Evolutionary conservation across 2,329 filamentous ascomycete species (phyloP).

Genomic region (Colletotrichum lindemuthianum): DNA sequence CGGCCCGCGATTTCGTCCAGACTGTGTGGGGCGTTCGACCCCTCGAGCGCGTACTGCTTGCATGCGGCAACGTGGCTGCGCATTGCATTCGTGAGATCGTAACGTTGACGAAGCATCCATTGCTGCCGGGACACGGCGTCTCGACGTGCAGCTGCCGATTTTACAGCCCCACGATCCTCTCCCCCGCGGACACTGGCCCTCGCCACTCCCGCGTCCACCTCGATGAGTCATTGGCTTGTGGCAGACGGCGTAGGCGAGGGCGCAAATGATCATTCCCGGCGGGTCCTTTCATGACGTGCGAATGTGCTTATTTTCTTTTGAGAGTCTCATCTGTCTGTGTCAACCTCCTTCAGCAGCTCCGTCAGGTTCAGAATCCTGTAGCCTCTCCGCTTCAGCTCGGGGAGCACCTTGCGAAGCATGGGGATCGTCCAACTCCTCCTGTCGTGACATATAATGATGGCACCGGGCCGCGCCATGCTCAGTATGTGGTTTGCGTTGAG

Average conservation of each 20-base stretch:
- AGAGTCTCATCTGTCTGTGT: slow-evolving; percentile 34
- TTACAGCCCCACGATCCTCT: neutral
- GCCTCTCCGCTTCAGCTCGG: slow-evolving; percentile 74
- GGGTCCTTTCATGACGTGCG: neutral
- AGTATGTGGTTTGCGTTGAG: slow-evolving; percentile 83
- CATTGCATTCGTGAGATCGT: neutral
- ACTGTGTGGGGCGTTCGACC: neutral
- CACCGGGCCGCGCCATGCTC: slow-evolving; percentile 80
- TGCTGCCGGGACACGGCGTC: neutral
- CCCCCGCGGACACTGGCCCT: too few species aligned
- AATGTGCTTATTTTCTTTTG: neutral
- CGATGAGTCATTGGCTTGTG: too few species aligned
- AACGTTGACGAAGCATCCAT: neutral
- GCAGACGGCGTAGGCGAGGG: neutral
- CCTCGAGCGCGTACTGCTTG: neutral
- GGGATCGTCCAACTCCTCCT: slow-evolving; percentile 82
- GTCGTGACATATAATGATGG: slow-evolving; percentile 89
- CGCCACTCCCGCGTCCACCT: too few species aligned
- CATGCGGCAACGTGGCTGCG: slow-evolving; percentile 13
- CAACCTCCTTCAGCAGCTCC: slow-evolving; percentile 63
- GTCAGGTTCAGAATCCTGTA: slow-evolving; percentile 79
- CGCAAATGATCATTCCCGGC: too few species aligned
- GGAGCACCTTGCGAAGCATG: slow-evolving; percentile 79
- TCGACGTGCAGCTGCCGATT: slow-evolving; percentile 9
- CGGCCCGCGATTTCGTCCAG: slow-evolving; percentile 10